Conservation (phyloP, 1,284 basidiomycete genomes). For the Ceratobasidium papillatum region DNA sequence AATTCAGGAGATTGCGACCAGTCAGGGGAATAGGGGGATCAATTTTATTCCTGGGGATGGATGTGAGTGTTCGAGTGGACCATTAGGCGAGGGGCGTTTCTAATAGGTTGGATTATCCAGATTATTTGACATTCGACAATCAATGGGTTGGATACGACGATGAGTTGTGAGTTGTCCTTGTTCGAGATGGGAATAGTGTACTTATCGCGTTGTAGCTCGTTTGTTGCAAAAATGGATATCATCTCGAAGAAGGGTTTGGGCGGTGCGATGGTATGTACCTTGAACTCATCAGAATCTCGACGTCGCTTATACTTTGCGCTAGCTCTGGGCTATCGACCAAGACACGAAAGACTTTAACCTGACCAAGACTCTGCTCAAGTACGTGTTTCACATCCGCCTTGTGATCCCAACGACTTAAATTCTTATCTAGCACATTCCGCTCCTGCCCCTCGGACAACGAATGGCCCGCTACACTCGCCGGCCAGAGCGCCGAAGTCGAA, state of each 20-base stretch:
- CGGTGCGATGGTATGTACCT: neutral
- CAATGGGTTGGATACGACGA: slow-evolving; percentile 29
- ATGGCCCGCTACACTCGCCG: slow-evolving; percentile 7
- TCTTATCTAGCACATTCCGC: neutral
- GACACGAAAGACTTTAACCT: slow-evolving; percentile 8
- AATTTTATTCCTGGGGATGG: slow-evolving; percentile 17
- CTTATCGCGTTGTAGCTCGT: neutral
- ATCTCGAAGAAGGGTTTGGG: neutral
- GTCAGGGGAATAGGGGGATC: neutral
- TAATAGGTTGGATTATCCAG: too few species aligned
- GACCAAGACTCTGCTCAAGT: neutral
- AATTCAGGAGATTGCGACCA: slow-evolving; percentile 2
- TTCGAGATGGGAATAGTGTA: too few species aligned
- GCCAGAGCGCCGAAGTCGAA: slow-evolving; percentile 7
- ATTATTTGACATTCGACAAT: slow-evolving; percentile 3
- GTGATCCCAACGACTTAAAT: neutral
- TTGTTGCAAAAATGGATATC: slow-evolving; percentile 7
- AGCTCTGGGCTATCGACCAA: slow-evolving; percentile 13
- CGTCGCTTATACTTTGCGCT: too few species aligned
- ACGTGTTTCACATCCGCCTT: neutral
- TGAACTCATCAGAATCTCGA: too few species aligned
- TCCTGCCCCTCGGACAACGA: slow-evolving; percentile 22
- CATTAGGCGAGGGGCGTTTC: too few species aligned
- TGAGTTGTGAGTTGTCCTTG: neutral
- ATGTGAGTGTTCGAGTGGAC: neutral